Evolutionary conservation across 1,139 yeast species (phyloP).

Genomic region (Yamadazyma sp.): DNA sequence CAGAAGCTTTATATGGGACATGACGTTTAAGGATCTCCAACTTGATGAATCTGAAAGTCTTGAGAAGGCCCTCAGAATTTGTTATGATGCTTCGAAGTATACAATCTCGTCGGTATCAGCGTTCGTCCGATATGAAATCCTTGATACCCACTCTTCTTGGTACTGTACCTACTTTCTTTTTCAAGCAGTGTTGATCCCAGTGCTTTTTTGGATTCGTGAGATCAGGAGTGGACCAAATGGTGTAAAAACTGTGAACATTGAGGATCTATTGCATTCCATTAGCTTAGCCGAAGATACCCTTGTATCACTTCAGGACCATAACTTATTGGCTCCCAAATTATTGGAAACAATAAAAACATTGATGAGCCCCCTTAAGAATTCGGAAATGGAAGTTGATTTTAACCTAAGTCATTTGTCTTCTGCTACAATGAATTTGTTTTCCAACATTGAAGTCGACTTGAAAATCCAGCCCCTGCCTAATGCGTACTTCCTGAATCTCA

Average conservation of each 20-base stretch:
- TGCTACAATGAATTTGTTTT: slow-evolving; percentile 1
- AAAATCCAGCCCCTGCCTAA: not conserved
- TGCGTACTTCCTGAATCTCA: not conserved
- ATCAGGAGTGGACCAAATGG: not conserved
- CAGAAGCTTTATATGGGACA: slow-evolving; percentile 8
- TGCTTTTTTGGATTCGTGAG: slow-evolving; percentile 5
- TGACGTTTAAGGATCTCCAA: not conserved
- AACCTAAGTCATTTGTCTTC: not conserved
- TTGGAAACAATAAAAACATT: slow-evolving; percentile 1
- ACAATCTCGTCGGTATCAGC: slow-evolving; percentile 5
- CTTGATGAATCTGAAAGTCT: slow-evolving; percentile 1
- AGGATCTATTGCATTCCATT: not conserved
- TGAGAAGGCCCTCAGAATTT: slow-evolving; percentile 3
- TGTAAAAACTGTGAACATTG: not conserved
- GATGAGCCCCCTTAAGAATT: not conserved
- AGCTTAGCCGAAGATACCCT: not conserved
- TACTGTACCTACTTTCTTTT: slow-evolving; percentile 10
- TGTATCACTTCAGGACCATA: not conserved
- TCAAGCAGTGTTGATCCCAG: slow-evolving; percentile 9
- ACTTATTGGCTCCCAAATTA: slow-evolving; percentile 2
- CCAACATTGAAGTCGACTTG: slow-evolving; percentile 1
- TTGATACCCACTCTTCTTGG: slow-evolving; percentile 8
- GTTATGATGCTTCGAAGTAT: slow-evolving; percentile 5
- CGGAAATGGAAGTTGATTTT: not conserved
- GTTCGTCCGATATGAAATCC: slow-evolving; percentile 2